Conservation (phyloP, 1,139 yeast genomes). For the Geotrichum klebahnii region DNA sequence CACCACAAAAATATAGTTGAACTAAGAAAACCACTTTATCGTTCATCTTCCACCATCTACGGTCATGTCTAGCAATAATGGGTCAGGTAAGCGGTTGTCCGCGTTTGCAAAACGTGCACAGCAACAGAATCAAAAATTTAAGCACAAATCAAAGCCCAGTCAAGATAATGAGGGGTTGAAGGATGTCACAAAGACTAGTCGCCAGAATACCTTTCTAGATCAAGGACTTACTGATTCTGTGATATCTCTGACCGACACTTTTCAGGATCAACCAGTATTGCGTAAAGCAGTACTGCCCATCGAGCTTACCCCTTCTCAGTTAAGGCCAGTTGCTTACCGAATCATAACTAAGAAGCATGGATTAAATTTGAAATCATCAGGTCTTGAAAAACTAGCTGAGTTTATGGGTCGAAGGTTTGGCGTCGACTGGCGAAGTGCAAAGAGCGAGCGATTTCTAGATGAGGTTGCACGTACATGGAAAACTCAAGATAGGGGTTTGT, state of each 20-base stretch:
- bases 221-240: not conserved
- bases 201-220: not conserved
- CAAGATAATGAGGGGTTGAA: not conserved
- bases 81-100: conserved; percentile 14
- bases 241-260: not conserved
- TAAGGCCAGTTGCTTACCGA: conserved; percentile 88
- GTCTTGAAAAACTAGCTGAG: conserved; percentile 66
- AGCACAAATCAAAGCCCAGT: not conserved
- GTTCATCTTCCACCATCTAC: not conserved
- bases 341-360: conserved; percentile 89
- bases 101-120: conserved; percentile 19
- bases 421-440: conserved; percentile 73
- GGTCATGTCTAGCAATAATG: conserved; percentile 1
- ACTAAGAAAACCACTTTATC: not conserved
- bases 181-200: conserved; percentile 1
- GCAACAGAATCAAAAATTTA: conserved; percentile 3
- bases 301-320: conserved; percentile 68
- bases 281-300: conserved; percentile 55
- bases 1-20: too few species aligned
- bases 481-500: conserved; percentile 78
- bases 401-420: conserved; percentile 75
- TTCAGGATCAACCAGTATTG: conserved; percentile 6
- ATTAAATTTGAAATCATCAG: conserved; percentile 80
- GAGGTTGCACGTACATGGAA: conserved; percentile 82
- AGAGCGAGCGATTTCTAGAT: conserved; percentile 67